Evolutionary conservation across 2,329 filamentous ascomycete species (phyloP).

Genomic region (Cladosporium cucumerinum): DNA sequence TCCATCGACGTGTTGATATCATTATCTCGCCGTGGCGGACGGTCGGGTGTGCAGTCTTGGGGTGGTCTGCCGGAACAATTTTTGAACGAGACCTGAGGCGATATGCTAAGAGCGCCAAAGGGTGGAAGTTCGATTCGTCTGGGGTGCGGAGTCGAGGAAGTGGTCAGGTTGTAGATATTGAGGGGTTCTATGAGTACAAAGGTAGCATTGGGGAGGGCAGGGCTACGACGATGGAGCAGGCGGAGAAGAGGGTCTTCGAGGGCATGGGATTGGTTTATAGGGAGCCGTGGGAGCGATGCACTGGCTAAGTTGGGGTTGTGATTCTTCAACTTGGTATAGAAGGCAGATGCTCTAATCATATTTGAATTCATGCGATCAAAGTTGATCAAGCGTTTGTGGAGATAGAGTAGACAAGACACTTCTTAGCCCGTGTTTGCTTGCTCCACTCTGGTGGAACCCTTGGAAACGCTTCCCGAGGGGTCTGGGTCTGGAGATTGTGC

Average conservation of each 20-base stretch:
- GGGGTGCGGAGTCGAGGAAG: conserved; percentile 68
- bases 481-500: background rate
- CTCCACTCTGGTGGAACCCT: background rate
- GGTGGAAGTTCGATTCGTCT: conserved; percentile 87
- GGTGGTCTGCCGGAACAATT: conserved; percentile 85
- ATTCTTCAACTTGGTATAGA: background rate
- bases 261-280: conserved; percentile 61
- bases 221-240: conserved; percentile 60
- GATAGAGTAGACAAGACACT: background rate
- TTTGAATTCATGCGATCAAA: background rate
- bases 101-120: conserved; percentile 69
- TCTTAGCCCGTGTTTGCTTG: background rate
- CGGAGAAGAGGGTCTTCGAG: conserved; percentile 77
- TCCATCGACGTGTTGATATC: conserved; percentile 85
- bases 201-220: conserved; percentile 38
- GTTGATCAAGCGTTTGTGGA: background rate
- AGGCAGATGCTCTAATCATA: background rate
- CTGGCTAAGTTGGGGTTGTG: conserved; percentile 23
- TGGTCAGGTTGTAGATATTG: conserved; percentile 69
- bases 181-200: conserved; percentile 77
- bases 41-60: conserved; percentile 79
- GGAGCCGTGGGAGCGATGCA: conserved; percentile 44
- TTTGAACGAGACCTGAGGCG: conserved; percentile 82
- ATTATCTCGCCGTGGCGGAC: conserved; percentile 87
- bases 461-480: background rate